Evolutionary conservation across 768 basidiomycete species (phyloP).

Genomic region (Russula virescens): DNA sequence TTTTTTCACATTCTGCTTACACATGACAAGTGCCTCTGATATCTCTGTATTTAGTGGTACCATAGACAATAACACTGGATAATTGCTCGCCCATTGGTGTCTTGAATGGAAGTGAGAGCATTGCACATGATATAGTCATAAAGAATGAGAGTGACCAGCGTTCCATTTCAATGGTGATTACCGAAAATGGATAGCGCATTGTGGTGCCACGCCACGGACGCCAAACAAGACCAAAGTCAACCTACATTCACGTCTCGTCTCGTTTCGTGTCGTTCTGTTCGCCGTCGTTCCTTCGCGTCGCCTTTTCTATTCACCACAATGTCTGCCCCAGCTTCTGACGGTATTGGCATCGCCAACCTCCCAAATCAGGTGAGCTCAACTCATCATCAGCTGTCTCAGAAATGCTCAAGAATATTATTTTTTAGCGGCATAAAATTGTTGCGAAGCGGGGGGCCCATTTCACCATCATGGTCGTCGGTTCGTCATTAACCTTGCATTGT

Average conservation of each 20-base stretch:
- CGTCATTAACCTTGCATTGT: conserved; percentile 29
- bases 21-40: too few relatives aligned
- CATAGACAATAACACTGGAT: too few relatives aligned
- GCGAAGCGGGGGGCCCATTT: conserved; percentile 96
- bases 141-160: too few relatives aligned
- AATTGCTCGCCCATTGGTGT: too few relatives aligned
- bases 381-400: conserved; percentile 26
- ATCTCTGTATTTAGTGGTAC: too few relatives aligned
- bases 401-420: conserved; percentile 8
- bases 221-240: conserved; percentile 11
- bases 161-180: too few relatives aligned
- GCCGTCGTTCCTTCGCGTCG: not conserved
- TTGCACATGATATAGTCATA: too few relatives aligned
- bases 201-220: not conserved
- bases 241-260: too few relatives aligned
- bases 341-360: conserved; percentile 93
- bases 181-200: too few relatives aligned
- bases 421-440: conserved; percentile 96
- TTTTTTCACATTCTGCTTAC: too few relatives aligned
- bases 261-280: not conserved
- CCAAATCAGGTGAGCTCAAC: conserved; percentile 78
- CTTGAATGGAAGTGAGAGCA: too few relatives aligned
- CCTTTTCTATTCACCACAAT: not conserved
- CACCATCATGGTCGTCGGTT: conserved; percentile 99
- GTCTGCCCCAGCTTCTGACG: conserved; percentile 43